A percentile compares a stretch with the other conserved stretches of the same genome.
These are phyloP conservation scores for Fomitopsis pinicola DNA, from an alignment of 1,284 basidiomycete species.

Conservation along the genomic window DNA sequence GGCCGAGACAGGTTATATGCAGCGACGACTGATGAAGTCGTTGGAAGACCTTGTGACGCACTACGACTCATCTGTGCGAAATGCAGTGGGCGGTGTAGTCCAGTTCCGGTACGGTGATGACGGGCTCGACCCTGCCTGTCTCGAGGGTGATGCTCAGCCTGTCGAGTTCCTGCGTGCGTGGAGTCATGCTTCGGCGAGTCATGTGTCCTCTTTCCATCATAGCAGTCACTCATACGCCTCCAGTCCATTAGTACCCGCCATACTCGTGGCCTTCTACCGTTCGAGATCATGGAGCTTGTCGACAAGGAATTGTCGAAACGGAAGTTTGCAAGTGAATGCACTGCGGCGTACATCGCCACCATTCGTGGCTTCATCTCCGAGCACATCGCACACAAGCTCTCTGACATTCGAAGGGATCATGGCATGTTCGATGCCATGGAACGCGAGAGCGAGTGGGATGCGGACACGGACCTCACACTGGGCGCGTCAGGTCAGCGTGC, in stretches of 20 bases:
- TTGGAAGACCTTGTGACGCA: slow-evolving; percentile 96
- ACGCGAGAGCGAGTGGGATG: slow-evolving; percentile 75
- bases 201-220: neutral
- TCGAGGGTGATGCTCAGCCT: slow-evolving; percentile 93
- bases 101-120: slow-evolving; percentile 99
- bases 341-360: slow-evolving; percentile 72
- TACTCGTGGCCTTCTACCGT: slow-evolving; percentile 77
- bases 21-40: slow-evolving; percentile 97
- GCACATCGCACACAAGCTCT: slow-evolving; percentile 68
- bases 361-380: slow-evolving; percentile 75
- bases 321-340: slow-evolving; percentile 69
- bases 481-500: slow-evolving; percentile 60
- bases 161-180: slow-evolving; percentile 88
- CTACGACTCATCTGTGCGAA: slow-evolving; percentile 96
- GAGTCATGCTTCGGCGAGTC: slow-evolving; percentile 78
- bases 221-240: neutral
- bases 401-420: slow-evolving; percentile 64
- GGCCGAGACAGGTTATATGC: slow-evolving; percentile 99
- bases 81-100: slow-evolving; percentile 94
- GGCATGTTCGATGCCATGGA: slow-evolving; percentile 86
- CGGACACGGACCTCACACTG: slow-evolving; percentile 72
- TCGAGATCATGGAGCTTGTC: slow-evolving; percentile 79
- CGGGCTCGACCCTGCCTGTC: slow-evolving; percentile 93
- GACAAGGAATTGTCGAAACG: slow-evolving; percentile 58
- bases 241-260: slow-evolving; percentile 61